Evolutionary conservation across 768 basidiomycete genomes (phyloP).

Genomic region (Lentinula detonsa): DNA sequence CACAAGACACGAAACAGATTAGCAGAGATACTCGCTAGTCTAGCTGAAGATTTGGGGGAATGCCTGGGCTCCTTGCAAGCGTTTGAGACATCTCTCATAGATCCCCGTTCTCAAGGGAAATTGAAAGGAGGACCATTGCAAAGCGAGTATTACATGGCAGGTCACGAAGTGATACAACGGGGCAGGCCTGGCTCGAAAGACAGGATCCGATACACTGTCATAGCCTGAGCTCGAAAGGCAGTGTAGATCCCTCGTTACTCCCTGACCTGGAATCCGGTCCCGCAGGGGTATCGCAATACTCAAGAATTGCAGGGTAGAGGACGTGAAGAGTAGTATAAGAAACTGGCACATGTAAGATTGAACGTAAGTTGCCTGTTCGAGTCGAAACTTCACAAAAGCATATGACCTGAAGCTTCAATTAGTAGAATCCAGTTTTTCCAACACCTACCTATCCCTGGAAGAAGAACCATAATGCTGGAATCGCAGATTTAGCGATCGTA

Average conservation of each 20-base stretch:
- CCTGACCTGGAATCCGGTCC: neutral
- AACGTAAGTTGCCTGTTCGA: neutral
- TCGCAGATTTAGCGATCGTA: neutral
- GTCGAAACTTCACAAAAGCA: neutral
- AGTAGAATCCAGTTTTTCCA: neutral
- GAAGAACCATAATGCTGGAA: neutral
- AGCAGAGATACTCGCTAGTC: too few relatives aligned
- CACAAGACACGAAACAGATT: neutral
- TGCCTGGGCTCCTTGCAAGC: too few relatives aligned
- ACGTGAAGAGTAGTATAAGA: neutral
- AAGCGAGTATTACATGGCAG: too few relatives aligned
- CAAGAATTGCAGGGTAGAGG: neutral
- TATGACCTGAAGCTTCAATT: neutral
- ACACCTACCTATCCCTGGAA: neutral
- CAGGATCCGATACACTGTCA: neutral
- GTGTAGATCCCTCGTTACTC: neutral
- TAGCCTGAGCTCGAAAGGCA: neutral
- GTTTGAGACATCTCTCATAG: too few relatives aligned
- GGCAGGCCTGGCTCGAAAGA: too few relatives aligned
- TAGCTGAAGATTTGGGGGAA: neutral
- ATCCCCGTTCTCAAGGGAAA: too few relatives aligned
- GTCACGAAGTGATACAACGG: too few relatives aligned
- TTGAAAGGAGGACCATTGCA: neutral
- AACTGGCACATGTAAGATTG: neutral
- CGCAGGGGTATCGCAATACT: neutral